Percentiles rank a stretch among this genome's conserved stretches.
Conservation (phyloP, 2,329 filamentous ascomycete species). For the Xylaria sp. region DNA sequence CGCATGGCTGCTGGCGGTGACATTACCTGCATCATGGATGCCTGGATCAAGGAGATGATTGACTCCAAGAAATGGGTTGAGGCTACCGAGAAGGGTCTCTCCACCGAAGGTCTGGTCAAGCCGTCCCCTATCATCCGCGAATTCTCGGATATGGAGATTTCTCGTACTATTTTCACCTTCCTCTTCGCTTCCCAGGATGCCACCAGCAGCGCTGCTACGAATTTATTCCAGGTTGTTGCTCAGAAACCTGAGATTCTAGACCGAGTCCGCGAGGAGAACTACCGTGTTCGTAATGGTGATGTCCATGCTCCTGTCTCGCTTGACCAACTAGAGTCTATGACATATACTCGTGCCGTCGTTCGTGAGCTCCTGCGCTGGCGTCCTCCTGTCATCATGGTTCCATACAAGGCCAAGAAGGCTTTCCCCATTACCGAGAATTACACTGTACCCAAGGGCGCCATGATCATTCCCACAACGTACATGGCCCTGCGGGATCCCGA, state of each 20-base stretch:
- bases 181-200: conserved; percentile 98
- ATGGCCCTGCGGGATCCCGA: conserved; percentile 92
- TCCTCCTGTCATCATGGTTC: conserved; percentile 96
- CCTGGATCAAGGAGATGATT: conserved; percentile 89
- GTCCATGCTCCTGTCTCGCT: conserved; percentile 76
- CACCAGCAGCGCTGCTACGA: conserved; percentile 91
- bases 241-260: conserved; percentile 93
- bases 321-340: conserved; percentile 88
- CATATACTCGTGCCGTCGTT: conserved; percentile 91
- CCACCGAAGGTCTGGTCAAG: conserved; percentile 78
- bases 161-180: conserved; percentile 94
- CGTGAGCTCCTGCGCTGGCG: conserved; percentile 93
- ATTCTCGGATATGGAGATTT: conserved; percentile 91
- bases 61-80: conserved; percentile 85
- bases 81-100: conserved; percentile 77
- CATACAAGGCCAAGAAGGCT: conserved; percentile 92
- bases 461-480: conserved; percentile 94
- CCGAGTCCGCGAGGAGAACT: conserved; percentile 91
- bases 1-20: conserved; percentile 90
- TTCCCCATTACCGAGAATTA: conserved; percentile 91
- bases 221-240: conserved; percentile 94
- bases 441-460: conserved; percentile 92
- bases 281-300: conserved; percentile 79
- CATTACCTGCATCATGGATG: conserved; percentile 92
- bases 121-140: conserved; percentile 83